Percentiles rank a stretch among this genome's conserved stretches.
phyloP scores from a whole-genome alignment of 2,329 filamentous ascomycete species.

The Tolypocladium pustulatum region DNA sequence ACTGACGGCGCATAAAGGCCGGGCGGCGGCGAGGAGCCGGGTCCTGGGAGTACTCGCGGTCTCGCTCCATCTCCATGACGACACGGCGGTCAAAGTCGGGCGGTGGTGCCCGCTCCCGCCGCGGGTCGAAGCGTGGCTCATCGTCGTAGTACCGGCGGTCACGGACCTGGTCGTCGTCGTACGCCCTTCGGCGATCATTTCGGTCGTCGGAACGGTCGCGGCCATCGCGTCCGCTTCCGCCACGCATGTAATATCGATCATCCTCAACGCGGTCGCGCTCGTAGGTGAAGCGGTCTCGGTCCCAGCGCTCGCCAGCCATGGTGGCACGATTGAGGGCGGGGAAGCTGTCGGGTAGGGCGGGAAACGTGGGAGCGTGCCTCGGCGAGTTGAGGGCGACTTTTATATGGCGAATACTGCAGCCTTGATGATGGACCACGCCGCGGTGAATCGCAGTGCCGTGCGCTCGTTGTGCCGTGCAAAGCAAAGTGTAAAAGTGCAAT shows the following conservation, averaged over 20 bases:
- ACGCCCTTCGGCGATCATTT: constrained; percentile 35
- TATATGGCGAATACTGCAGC: background rate
- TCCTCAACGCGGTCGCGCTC: constrained; percentile 36
- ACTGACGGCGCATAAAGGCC: constrained; percentile 65
- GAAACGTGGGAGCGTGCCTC: background rate
- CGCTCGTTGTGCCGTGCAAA: background rate
- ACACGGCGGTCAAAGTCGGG: constrained; percentile 42
- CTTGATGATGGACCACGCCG: background rate
- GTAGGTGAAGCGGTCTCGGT: constrained; percentile 38
- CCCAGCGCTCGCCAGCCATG: constrained; percentile 34
- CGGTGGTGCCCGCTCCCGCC: constrained; percentile 19
- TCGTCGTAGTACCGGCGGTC: constrained; percentile 49
- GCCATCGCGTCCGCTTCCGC: constrained; percentile 20
- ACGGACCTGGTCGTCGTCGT: constrained; percentile 35
- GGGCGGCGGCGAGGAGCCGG: constrained; percentile 52
- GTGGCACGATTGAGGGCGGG: background rate
- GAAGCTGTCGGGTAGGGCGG: background rate
- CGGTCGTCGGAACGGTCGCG: constrained; percentile 40
- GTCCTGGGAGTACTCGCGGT: constrained; percentile 32
- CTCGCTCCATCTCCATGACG: constrained; percentile 44
- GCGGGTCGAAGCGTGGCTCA: constrained; percentile 27
- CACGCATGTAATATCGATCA: constrained; percentile 33
- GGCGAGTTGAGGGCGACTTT: background rate
- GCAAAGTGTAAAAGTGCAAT: background rate
- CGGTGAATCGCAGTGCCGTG: background rate